These are phyloP conservation scores for Thymus mandschuricus DNA, from an alignment of 257 asterid genomes.

Conservation along the genomic window DNA sequence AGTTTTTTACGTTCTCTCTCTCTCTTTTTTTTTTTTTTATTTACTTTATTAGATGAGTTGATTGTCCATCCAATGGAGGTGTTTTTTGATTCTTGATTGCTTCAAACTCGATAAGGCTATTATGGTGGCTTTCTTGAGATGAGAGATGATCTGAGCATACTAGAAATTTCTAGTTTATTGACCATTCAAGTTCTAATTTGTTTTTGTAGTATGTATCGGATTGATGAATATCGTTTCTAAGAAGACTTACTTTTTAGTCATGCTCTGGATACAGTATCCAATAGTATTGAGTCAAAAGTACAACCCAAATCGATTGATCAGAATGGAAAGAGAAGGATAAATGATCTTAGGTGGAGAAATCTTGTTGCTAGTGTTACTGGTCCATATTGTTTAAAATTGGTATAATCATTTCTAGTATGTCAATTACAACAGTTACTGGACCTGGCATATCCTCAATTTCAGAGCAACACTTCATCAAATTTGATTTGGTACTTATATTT, in stretches of 20 bases:
- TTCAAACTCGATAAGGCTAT: not conserved
- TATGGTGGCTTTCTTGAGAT: not conserved
- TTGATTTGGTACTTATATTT: not conserved
- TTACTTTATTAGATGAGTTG: not conserved
- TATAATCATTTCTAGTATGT: not conserved
- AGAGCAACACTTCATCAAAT: not conserved
- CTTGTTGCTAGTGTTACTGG: not conserved
- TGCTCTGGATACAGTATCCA: not conserved
- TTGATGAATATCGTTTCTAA: constrained; percentile 15
- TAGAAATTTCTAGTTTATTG: not conserved
- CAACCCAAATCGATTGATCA: not conserved
- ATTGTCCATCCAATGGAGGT: not conserved
- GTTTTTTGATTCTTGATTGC: not conserved
- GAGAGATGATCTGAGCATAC: not conserved
- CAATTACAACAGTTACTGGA: not conserved
- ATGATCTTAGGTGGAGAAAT: not conserved
- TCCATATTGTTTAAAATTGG: too few species aligned
- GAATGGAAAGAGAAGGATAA: not conserved
- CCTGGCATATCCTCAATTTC: not conserved
- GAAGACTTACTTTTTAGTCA: constrained; percentile 1
- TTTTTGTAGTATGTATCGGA: constrained; percentile 5
- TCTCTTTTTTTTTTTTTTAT: too few species aligned
- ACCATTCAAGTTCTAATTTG: not conserved
- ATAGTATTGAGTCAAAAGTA: not conserved
- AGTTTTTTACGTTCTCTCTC: too few species aligned